phyloP scores from a whole-genome alignment of 78 protist species.

The Dictyostelium purpureum region DNA sequence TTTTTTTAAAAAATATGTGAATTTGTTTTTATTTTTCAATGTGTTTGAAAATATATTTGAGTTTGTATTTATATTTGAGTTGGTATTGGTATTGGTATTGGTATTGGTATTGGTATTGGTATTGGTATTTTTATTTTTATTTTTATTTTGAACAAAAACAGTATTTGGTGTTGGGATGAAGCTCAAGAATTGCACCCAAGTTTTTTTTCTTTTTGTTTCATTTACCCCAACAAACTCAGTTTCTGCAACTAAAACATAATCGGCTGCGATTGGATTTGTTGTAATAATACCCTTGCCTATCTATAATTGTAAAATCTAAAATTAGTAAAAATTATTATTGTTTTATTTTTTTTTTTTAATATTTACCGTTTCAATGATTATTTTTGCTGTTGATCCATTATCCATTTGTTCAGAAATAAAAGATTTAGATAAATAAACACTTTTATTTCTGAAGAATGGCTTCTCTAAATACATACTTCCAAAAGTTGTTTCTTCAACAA shows the following conservation, averaged over 20 bases:
- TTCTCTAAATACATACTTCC: background rate
- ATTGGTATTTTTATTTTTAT: too few species aligned
- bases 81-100: too few species aligned
- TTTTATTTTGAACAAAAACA: too few species aligned
- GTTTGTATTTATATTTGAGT: too few species aligned
- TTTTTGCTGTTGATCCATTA: background rate
- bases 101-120: too few species aligned
- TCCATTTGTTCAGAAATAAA: background rate
- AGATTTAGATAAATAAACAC: background rate
- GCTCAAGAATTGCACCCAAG: background rate
- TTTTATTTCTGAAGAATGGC: constrained; percentile 5
- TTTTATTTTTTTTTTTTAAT: background rate
- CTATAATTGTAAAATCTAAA: background rate
- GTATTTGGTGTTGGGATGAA: constrained; percentile 18
- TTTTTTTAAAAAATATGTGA: too few species aligned
- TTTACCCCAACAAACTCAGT: too few species aligned
- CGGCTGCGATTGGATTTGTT: constrained; percentile 1
- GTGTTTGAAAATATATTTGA: too few species aligned
- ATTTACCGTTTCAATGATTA: background rate
- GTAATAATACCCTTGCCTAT: constrained; percentile 40
- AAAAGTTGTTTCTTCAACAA: background rate
- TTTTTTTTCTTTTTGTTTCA: background rate
- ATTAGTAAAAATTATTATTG: background rate
- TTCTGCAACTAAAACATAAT: constrained; percentile 33
- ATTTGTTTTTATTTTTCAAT: too few species aligned